Base-by-base conservation (phyloP, 2,329 filamentous ascomycete species). In the Chalara sp. region DNA sequence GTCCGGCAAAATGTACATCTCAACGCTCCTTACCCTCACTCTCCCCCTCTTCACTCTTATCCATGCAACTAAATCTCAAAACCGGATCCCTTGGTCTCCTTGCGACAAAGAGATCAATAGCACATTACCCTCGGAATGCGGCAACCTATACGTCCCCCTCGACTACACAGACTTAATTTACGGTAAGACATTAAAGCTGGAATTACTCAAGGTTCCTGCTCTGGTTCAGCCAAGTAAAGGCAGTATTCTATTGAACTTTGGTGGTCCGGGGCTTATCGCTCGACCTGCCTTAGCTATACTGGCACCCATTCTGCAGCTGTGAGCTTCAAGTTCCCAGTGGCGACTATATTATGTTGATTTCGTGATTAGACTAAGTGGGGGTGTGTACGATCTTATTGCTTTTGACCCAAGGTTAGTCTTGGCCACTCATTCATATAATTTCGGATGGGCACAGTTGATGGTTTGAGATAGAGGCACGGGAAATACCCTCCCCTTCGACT, bases 201-300 rank as follows among this genome's bases (percentile, higher is more conserved):
- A 47, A 13, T 43, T 56, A 39, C 28, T 46, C 12, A 51, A 32
- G 31, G 30, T 56, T 35, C 32, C 40, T 21, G 49, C 54, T 29
- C 5, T 32, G 11, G 44, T 6, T 10, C 29, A 49, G 35, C 54
- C 54, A 1, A 48, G 32, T 5, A 45, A 40, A 37, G 54, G 54
- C 32, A 53, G 48, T 33, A 52, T 56, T 5, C 10, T 53, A 8
- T 37, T 53, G 7, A 56, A 56, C 40, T 50, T 50, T 50, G 54
- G 54, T 6, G 51, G 54, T 10, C 54, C 51, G 1, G 54, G 54
- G 3, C 29, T 13, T 33, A 33, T 55, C 11, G 45, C 40, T 21
- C 21, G 21, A 21, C 3, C 21, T 21, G 3, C 21, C 21, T 21
- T 21, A 3, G 21, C 21, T 21, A 21, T 21, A 21, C 21, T 21